Evolutionary conservation across 1,139 yeast species (phyloP).

Genomic region (Geotrichum australiense): DNA sequence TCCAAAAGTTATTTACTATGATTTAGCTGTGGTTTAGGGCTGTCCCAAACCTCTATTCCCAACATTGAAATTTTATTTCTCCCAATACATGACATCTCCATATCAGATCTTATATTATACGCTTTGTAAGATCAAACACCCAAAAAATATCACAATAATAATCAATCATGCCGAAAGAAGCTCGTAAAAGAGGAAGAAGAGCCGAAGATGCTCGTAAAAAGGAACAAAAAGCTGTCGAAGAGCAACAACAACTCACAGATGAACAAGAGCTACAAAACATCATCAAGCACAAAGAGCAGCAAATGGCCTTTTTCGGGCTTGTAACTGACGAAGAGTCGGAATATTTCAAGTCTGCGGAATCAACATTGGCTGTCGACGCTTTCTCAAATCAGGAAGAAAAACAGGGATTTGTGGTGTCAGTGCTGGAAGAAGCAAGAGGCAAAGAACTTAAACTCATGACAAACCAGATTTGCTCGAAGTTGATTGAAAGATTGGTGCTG

Average conservation of each 20-base stretch:
- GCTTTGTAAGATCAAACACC: too few relatives aligned
- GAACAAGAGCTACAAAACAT: constrained; percentile 16
- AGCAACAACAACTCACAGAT: constrained; percentile 11
- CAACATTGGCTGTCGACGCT: constrained; percentile 73
- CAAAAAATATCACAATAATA: too few relatives aligned
- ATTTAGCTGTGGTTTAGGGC: too few relatives aligned
- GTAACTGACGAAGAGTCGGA: constrained; percentile 79
- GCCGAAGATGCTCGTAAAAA: constrained; percentile 39
- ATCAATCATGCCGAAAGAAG: constrained; percentile 23
- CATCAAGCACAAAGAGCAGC: constrained; percentile 17
- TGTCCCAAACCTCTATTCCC: too few relatives aligned
- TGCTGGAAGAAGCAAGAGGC: constrained; percentile 79
- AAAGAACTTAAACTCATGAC: constrained; percentile 90
- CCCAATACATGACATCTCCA: too few relatives aligned
- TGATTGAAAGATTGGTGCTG: constrained; percentile 79
- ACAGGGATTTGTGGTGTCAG: constrained; percentile 62
- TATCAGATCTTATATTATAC: too few relatives aligned
- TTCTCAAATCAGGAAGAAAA: constrained; percentile 72
- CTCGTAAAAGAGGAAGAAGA: constrained; percentile 59
- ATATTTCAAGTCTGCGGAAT: constrained; percentile 88
- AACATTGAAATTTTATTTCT: too few relatives aligned
- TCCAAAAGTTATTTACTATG: too few relatives aligned
- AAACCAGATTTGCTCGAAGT: constrained; percentile 88
- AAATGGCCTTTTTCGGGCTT: constrained; percentile 63
- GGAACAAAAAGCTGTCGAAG: constrained; percentile 21